Base-by-base conservation (phyloP, 2,329 filamentous ascomycete species). In the Rhexocercosporidium sp. region DNA sequence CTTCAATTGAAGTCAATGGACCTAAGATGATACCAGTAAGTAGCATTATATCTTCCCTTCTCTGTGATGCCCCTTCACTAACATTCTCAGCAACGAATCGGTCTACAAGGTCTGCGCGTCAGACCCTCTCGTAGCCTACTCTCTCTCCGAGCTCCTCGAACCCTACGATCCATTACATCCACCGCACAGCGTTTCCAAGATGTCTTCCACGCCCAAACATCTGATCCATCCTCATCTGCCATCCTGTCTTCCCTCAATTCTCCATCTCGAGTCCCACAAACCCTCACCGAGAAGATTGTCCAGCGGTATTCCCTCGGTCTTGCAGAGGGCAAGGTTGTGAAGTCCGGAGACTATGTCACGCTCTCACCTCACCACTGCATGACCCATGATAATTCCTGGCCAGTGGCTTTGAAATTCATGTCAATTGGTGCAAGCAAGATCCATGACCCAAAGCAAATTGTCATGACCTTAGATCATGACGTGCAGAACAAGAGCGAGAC, bases 231-330 rank as follows among this genome's bases (percentile, higher is more conserved):
- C 37, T 75, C 80, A 4, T 82, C 87, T 3, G 81, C 85, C 54
- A 79, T 91, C 67, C 83, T 89, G 64, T 83, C 84, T 49, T 82
- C 86, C 37, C 77, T 83, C 62, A 80, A 82, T 72, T 74, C 78
- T n/a, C 69, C 77, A 3, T 71, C 78, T 41, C 64, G 62, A 44
- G 61, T 74, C 69, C 72, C 92, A 0, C 94, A 97, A 80, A 97
- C 92, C 2, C 80, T 97, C 61, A 96, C 92, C 2, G 94, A 97
- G 79, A 97, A 97, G 83, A 97, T 97, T 67, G 90, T 97, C 0
- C 94, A 97, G 78, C 81, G 85, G 18, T 90, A 97, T 79, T 86
- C 93, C 0, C 84, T 94, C n/a, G 92, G 90, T 11, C 85, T 97
- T 0, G 80, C 92, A 1, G 79, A 87, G 12, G 92, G 89, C 67